Conservation (phyloP, 75 land plant species). For the Larix kaempferi region DNA sequence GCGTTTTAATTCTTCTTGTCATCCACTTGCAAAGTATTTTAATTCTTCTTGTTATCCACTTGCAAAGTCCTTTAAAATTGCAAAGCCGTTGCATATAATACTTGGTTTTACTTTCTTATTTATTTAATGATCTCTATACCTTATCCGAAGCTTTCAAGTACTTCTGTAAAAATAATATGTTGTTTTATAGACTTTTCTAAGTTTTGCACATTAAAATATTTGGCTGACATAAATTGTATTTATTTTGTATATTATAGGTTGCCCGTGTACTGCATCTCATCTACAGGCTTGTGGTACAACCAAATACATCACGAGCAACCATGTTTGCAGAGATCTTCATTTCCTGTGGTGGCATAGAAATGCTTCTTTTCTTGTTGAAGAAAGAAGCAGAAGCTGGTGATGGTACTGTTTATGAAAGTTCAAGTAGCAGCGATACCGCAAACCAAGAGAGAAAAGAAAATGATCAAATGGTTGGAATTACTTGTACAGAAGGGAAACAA, state of each 20-base stretch:
- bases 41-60: too few relatives aligned
- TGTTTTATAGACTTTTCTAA: not conserved
- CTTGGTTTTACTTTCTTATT: too few relatives aligned
- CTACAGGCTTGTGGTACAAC: slow-evolving; percentile 89
- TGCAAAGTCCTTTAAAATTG: too few relatives aligned
- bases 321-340: slow-evolving; percentile 89
- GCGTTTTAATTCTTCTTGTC: too few relatives aligned
- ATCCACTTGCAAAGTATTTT: too few relatives aligned
- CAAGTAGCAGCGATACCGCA: slow-evolving; percentile 10
- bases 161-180: not conserved
- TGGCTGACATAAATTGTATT: slow-evolving; percentile 10
- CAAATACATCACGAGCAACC: slow-evolving; percentile 77
- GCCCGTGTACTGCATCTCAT: slow-evolving; percentile 87
- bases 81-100: too few relatives aligned
- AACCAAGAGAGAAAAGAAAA: not conserved
- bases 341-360: slow-evolving; percentile 85
- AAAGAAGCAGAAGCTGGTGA: slow-evolving; percentile 82
- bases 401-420: slow-evolving; percentile 12
- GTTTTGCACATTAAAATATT: not conserved
- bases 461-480: not conserved
- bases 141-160: not conserved
- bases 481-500: slow-evolving; percentile 2
- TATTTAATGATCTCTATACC: not conserved
- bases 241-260: slow-evolving; percentile 47
- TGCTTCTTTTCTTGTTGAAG: slow-evolving; percentile 80